Base-by-base conservation (phyloP, 495 filamentous ascomycete genomes). In the Annulohypoxylon bovei region DNA sequence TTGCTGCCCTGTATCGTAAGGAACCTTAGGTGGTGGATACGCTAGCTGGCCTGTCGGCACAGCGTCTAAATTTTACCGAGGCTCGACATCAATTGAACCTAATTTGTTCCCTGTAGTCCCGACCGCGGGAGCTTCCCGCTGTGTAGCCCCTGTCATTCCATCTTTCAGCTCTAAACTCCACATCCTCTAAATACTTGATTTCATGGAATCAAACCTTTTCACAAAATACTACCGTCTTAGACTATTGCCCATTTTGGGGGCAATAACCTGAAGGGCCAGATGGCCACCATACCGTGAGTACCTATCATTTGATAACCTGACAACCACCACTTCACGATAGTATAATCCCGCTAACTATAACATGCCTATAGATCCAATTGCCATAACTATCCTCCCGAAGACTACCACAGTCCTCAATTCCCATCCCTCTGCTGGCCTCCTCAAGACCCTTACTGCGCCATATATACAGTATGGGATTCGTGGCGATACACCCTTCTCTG, bases 401-500 rank as follows among this genome's bases (percentile, higher is more conserved):
- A 87, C 72, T 96, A 97, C 79, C 77, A 79, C 52, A 88, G 87
- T 6, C 95, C 94, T 28, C 73, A 83, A 2, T 99, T 97, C 76
- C 95, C 95, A 4, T 95, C 93, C 28, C 90, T 99, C 58, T 75
- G 68, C 56, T 77, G 75, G 75, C 72, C 75, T 33, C 70, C 65
- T 22, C 50, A 68, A 42, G 46, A 58, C 9, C 35, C 14, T 18
- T 94, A 95, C 82, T 84, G 85, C 66, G 93, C 91, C 63, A 89
- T 98, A 67, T 95, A 94, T 82, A 86, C 91, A 76, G 83, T 90
- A 32, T 68, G 75, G 32, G 93, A 98, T 75, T 92, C 97, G 47
- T 97, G 93, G 93, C 90, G 91, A 56, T 97, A 94, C 77, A 99
- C 95, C 0, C 81, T 97, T 1, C 87, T 89, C 76, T 99, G 95